Percentiles rank a stretch among this genome's conserved stretches.
Conservation (phyloP, 2,329 filamentous ascomycete genomes). For the Trichothecium sympodiale region DNA sequence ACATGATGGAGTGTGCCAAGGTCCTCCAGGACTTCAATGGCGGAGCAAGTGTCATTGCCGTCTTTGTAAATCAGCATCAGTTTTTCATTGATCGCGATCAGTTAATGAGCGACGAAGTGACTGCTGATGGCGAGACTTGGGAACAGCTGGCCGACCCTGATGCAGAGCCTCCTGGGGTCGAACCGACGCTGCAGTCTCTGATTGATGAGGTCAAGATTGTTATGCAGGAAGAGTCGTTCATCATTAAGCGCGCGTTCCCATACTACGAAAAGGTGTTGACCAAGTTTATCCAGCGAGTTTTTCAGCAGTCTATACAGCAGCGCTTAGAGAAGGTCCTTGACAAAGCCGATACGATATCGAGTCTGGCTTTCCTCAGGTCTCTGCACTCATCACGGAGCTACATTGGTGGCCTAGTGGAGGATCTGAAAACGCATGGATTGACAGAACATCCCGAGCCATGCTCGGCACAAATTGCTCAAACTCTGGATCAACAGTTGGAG, state of each 20-base stretch:
- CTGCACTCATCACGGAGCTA: constrained; percentile 85
- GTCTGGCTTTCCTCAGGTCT: constrained; percentile 80
- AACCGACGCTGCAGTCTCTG: constrained; percentile 82
- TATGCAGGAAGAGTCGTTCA: constrained; percentile 92
- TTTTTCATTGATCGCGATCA: constrained; percentile 98
- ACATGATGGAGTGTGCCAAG: constrained; percentile 94
- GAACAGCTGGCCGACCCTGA: constrained; percentile 91
- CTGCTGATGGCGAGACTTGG: constrained; percentile 67
- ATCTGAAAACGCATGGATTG: constrained; percentile 84
- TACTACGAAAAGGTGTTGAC: constrained; percentile 90
- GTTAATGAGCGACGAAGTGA: constrained; percentile 76
- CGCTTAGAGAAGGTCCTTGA: constrained; percentile 90
- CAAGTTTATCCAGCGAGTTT: constrained; percentile 89
- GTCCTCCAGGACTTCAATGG: constrained; percentile 94
- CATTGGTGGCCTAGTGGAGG: constrained; percentile 78
- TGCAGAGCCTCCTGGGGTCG: constrained; percentile 79
- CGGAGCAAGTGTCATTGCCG: constrained; percentile 84
- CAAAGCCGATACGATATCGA: constrained; percentile 86
- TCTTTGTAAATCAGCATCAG: constrained; percentile 97
- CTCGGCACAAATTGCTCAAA: constrained; percentile 74
- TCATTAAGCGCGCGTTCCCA: constrained; percentile 92
- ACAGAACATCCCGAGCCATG: constrained; percentile 92
- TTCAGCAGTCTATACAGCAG: constrained; percentile 97
- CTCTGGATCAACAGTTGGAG: constrained; percentile 61
- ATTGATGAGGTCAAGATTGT: constrained; percentile 92